These are phyloP conservation scores for Alternaria hordeiaustralica DNA, from an alignment of 2,329 filamentous ascomycete species.

Conservation along the genomic window DNA sequence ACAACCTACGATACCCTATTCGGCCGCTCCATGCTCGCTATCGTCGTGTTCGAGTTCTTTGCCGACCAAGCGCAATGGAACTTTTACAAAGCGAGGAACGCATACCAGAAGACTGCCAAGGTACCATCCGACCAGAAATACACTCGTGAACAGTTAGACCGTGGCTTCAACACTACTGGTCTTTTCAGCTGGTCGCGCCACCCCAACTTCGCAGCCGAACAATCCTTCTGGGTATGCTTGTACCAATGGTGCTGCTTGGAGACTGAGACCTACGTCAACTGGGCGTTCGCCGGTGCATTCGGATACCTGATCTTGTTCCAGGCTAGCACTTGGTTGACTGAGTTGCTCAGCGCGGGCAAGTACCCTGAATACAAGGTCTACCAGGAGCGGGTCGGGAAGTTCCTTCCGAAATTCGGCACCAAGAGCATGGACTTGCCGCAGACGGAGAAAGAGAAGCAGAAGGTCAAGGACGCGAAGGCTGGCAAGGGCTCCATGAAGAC, in stretches of 20 bases:
- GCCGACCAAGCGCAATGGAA: slow-evolving; percentile 94
- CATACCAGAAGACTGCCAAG: slow-evolving; percentile 76
- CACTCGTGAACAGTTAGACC: slow-evolving; percentile 78
- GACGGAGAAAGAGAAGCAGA: slow-evolving; percentile 29
- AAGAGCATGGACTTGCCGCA: slow-evolving; percentile 38
- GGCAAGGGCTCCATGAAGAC: slow-evolving; percentile 25
- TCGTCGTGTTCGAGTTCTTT: slow-evolving; percentile 74
- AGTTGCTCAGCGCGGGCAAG: slow-evolving; percentile 78
- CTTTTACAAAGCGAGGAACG: slow-evolving; percentile 80
- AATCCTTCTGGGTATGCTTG: slow-evolving; percentile 84
- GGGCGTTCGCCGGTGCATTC: slow-evolving; percentile 74
- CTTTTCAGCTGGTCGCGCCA: slow-evolving; percentile 90
- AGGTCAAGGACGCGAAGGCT: slow-evolving; percentile 26
- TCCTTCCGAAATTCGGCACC: slow-evolving; percentile 68
- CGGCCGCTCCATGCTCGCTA: slow-evolving; percentile 60
- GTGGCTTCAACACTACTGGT: slow-evolving; percentile 84
- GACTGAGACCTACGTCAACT: slow-evolving; percentile 75
- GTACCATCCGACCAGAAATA: slow-evolving; percentile 68
- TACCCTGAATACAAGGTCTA: slow-evolving; percentile 90
- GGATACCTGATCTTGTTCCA: slow-evolving; percentile 83
- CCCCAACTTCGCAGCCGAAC: slow-evolving; percentile 94
- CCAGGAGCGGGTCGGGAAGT: slow-evolving; percentile 80
- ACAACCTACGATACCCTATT: slow-evolving; percentile 64
- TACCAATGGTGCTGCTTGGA: slow-evolving; percentile 88
- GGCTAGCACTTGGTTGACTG: slow-evolving; percentile 86